phyloP scores from a whole-genome alignment of 2,329 filamentous ascomycete species.

The Trichoderma arundinaceum region DNA sequence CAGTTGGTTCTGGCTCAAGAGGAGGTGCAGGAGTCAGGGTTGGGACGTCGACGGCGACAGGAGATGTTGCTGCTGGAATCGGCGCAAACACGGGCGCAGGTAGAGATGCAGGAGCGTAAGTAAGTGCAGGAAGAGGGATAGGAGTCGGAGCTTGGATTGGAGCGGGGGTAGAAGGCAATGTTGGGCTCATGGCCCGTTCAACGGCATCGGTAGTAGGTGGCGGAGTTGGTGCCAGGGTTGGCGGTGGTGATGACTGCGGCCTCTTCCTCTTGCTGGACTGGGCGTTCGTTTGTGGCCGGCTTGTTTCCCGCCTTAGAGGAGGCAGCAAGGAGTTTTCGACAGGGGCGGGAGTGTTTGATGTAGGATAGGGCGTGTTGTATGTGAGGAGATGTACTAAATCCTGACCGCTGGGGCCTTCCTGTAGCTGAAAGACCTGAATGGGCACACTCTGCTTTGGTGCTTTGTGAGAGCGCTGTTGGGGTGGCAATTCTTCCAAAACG shows the following conservation, averaged over 20 bases:
- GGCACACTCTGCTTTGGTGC: conserved; percentile 48
- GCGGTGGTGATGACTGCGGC: conserved; percentile 35
- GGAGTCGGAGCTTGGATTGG: conserved; percentile 19
- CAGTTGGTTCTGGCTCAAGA: background rate
- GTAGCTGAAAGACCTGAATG: conserved; percentile 53
- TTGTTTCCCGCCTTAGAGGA: conserved; percentile 36
- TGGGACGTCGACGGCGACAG: background rate
- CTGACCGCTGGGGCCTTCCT: conserved; percentile 44
- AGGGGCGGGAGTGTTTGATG: conserved; percentile 32
- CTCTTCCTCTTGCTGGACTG: conserved; percentile 35
- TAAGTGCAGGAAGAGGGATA: conserved; percentile 25
- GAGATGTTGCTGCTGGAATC: conserved; percentile 1
- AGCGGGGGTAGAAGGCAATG: conserved; percentile 3
- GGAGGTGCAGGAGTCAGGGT: background rate
- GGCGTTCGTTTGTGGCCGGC: conserved; percentile 30
- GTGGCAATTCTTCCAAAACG: conserved; percentile 40
- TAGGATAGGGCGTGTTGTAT: conserved; percentile 36
- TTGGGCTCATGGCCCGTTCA: conserved; percentile 44
- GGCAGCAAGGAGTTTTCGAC: conserved; percentile 38
- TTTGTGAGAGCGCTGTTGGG: conserved; percentile 31
- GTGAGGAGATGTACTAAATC: conserved; percentile 47
- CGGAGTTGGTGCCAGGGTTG: conserved; percentile 44
- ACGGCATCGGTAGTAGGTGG: conserved; percentile 48
- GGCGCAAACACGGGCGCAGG: conserved; percentile 3
- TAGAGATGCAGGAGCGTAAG: background rate